Percentiles rank a stretch among this genome's conserved stretches.
Conservation (phyloP, 176 grass and related monocot genomes). For the Oryza glaberrima region DNA sequence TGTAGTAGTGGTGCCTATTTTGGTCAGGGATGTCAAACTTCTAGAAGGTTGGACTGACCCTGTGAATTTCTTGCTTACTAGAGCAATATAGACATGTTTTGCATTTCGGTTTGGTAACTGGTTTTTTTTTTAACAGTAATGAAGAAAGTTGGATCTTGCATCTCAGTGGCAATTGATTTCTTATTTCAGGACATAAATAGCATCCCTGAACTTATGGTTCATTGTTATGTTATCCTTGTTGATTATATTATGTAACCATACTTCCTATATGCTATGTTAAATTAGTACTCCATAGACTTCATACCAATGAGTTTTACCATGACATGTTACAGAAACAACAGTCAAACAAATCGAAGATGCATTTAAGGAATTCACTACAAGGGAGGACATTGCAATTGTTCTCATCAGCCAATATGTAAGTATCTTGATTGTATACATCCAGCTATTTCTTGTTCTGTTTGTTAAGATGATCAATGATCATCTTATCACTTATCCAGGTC, state of each 20-base stretch:
- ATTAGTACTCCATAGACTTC: not conserved
- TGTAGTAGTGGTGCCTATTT: not conserved
- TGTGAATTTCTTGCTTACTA: not conserved
- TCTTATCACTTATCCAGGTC: not conserved
- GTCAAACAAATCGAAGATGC: conserved; percentile 86
- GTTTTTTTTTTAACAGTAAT: not conserved
- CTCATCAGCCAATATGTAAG: conserved; percentile 92
- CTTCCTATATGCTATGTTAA: not conserved
- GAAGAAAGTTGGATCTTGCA: not conserved
- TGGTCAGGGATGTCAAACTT: not conserved
- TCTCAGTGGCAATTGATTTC: not conserved
- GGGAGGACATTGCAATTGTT: conserved; percentile 83
- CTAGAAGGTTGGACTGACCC: not conserved
- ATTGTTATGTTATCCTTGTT: not conserved
- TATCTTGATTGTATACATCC: not conserved
- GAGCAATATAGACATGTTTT: not conserved
- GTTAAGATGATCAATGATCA: not conserved
- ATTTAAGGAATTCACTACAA: conserved; percentile 77
- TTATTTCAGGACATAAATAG: not conserved
- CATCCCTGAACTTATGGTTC: not conserved
- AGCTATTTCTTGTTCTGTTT: not conserved
- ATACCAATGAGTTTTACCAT: not conserved
- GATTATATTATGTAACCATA: not conserved
- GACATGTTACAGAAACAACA: conserved; percentile 64
- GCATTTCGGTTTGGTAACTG: not conserved